Evolutionary conservation across 169 alveolate species (phyloP).

Genomic region (Plasmodium coatneyi): DNA sequence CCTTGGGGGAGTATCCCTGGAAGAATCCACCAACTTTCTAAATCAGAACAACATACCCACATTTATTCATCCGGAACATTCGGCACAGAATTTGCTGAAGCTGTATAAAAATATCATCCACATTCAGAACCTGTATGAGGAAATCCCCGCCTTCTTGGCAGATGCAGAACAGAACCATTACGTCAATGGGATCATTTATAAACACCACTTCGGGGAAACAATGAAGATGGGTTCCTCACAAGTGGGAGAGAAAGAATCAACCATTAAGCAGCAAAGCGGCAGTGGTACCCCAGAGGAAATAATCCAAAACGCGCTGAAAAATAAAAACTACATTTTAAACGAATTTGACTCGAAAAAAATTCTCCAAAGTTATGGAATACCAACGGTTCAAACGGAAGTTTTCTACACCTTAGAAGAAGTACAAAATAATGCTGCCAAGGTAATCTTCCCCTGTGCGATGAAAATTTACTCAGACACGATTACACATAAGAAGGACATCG

Average conservation of each 20-base stretch:
- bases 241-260: background rate
- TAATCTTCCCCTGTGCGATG: constrained; percentile 78
- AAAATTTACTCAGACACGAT: constrained; percentile 79
- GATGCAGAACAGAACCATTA: constrained; percentile 18
- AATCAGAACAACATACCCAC: constrained; percentile 80
- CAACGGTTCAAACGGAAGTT: constrained; percentile 66
- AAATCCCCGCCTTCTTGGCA: constrained; percentile 20
- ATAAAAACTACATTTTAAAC: constrained; percentile 35
- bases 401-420: constrained; percentile 66
- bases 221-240: background rate
- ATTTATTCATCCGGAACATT: constrained; percentile 82
- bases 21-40: constrained; percentile 77
- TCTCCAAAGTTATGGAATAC: constrained; percentile 74
- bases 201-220: constrained; percentile 5
- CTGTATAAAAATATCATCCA: constrained; percentile 27
- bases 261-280: background rate
- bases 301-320: constrained; percentile 61
- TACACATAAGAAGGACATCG: constrained; percentile 83
- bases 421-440: background rate
- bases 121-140: constrained; percentile 46
- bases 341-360: constrained; percentile 78
- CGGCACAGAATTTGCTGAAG: constrained; percentile 67
- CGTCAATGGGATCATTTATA: constrained; percentile 6
- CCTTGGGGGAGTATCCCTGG: constrained; percentile 86
- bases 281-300: constrained; percentile 10